Evolutionary conservation across 2,329 filamentous ascomycete species (phyloP).

Genomic region (Uncinocarpus reesii): DNA sequence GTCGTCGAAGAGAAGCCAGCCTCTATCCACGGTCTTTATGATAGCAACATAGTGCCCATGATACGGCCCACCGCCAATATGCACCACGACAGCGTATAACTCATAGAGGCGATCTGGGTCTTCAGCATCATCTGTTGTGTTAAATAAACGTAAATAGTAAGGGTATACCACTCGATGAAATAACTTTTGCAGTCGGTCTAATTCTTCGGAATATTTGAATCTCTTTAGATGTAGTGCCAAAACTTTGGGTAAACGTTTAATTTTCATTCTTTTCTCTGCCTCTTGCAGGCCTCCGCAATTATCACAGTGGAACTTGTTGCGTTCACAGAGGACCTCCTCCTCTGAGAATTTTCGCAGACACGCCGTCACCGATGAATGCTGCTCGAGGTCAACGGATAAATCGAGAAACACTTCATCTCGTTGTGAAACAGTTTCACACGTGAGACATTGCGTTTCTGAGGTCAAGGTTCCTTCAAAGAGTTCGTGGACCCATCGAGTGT

Average conservation of each 20-base stretch:
- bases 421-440: slow-evolving; percentile 90
- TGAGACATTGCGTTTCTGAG: slow-evolving; percentile 91
- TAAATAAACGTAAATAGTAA: slow-evolving; percentile 91
- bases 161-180: slow-evolving; percentile 96
- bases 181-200: slow-evolving; percentile 85
- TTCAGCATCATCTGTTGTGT: slow-evolving; percentile 89
- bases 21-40: slow-evolving; percentile 91
- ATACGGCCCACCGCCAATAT: slow-evolving; percentile 92
- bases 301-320: slow-evolving; percentile 98
- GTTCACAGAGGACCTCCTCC: slow-evolving; percentile 95
- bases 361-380: slow-evolving; percentile 91
- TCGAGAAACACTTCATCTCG: slow-evolving; percentile 93
- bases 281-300: slow-evolving; percentile 93
- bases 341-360: slow-evolving; percentile 93
- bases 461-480: slow-evolving; percentile 91
- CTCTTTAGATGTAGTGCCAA: slow-evolving; percentile 87
- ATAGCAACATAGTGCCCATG: slow-evolving; percentile 97
- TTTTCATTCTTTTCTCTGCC: slow-evolving; percentile 98
- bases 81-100: slow-evolving; percentile 91
- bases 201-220: slow-evolving; percentile 96
- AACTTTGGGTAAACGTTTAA: slow-evolving; percentile 85
- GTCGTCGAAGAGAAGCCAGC: slow-evolving; percentile 94
- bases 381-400: slow-evolving; percentile 86
- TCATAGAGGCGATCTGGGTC: slow-evolving; percentile 92
- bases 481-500: slow-evolving; percentile 87